These are phyloP conservation scores for Nevesoporus exiguus DNA, from an alignment of 768 basidiomycete genomes.

Conservation along the genomic window DNA sequence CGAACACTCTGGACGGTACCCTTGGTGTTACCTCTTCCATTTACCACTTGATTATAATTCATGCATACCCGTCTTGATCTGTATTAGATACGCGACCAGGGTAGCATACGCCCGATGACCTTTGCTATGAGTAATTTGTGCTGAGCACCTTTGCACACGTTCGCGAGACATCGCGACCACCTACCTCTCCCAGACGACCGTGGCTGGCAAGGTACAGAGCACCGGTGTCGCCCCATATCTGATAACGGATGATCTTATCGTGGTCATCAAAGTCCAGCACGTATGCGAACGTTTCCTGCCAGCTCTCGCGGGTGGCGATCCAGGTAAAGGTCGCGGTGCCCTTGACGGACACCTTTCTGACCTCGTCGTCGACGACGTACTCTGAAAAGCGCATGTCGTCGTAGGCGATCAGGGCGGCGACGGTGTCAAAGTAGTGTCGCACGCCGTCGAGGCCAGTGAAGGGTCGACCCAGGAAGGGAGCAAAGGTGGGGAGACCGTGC, in stretches of 20 bases:
- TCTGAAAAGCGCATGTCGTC: constrained; percentile 52
- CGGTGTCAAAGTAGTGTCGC: constrained; percentile 46
- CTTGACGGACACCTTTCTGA: constrained; percentile 50
- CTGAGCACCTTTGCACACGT: background rate
- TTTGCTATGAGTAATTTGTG: background rate
- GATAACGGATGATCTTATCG: constrained; percentile 53
- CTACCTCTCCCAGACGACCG: constrained; percentile 37
- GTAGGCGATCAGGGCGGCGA: constrained; percentile 46
- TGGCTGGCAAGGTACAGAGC: constrained; percentile 57
- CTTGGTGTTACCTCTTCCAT: background rate
- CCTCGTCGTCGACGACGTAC: constrained; percentile 51
- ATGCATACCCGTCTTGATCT: constrained; percentile 4
- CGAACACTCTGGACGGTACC: constrained; percentile 12
- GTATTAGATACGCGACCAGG: constrained; percentile 14
- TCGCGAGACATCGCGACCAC: background rate
- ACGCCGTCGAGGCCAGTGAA: constrained; percentile 46
- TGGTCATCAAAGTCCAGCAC: constrained; percentile 58
- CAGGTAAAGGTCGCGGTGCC: constrained; percentile 57
- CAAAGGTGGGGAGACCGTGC: constrained; percentile 50
- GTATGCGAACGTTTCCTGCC: constrained; percentile 62
- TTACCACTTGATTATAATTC: background rate
- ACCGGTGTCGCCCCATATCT: constrained; percentile 69
- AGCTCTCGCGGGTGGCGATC: constrained; percentile 48
- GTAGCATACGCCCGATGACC: background rate
- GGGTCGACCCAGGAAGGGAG: constrained; percentile 56